A percentile compares a stretch with the other conserved stretches of the same genome.
Evolutionary conservation across 164 flowering plant species (phyloP).

Genomic region (Dillenia suffruticosa): DNA sequence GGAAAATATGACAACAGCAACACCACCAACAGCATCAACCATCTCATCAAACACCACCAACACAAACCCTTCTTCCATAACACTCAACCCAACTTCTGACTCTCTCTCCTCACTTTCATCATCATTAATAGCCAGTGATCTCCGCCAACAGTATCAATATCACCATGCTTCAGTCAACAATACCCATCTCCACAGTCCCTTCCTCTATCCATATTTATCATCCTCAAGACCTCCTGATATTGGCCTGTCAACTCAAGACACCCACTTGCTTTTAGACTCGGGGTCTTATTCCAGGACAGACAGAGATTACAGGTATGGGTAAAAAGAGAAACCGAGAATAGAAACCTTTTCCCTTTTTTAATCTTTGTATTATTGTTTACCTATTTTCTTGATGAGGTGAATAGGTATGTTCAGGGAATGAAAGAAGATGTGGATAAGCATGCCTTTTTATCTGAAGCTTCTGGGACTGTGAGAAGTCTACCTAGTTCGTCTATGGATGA

Average conservation of each 20-base stretch:
- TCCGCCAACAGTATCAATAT: background rate
- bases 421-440: constrained; percentile 51
- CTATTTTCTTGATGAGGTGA: constrained; percentile 7
- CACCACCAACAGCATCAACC: constrained; percentile 9
- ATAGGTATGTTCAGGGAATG: constrained; percentile 36
- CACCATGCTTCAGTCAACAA: constrained; percentile 16
- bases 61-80: constrained; percentile 1
- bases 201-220: constrained; percentile 21
- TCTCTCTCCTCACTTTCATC: constrained; percentile 13
- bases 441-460: constrained; percentile 47
- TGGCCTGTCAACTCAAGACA: constrained; percentile 25
- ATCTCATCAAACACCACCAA: constrained; percentile 20
- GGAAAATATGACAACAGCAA: constrained; percentile 38
- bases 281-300: constrained; percentile 25
- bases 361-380: background rate
- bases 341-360: background rate
- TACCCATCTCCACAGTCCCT: constrained; percentile 14
- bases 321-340: too few species aligned
- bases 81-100: constrained; percentile 12
- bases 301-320: constrained; percentile 46
- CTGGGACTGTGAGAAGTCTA: constrained; percentile 37
- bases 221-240: constrained; percentile 31
- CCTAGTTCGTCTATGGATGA: constrained; percentile 33
- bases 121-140: constrained; percentile 16
- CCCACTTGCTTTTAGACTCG: constrained; percentile 31